Base-by-base conservation (phyloP, 1,139 yeast species). In the Saccharomyces hybrid region DNA sequence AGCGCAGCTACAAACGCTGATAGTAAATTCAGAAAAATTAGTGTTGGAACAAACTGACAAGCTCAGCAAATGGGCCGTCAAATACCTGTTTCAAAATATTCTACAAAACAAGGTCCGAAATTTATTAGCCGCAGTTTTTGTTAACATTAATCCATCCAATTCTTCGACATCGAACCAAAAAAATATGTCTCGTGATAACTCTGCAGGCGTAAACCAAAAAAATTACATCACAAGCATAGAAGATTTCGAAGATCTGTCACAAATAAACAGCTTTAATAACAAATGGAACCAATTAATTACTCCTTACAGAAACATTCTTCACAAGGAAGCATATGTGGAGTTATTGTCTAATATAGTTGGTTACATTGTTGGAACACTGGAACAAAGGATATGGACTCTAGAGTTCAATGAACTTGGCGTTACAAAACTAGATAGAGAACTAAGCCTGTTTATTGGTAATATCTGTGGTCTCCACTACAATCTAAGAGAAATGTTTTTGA, bases 351-450 rank as follows among this genome's bases (percentile, higher is more conserved):
- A 76, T 12, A 72, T 83, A 3, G 83, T 86, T 1, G 79, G 77
- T 77, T 42, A 63, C 74, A 19, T 69, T 76, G 66, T 71, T 83
- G 64, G 78, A 59, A 66, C 83, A 47, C 65, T 88, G 4, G 97
- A 91, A 64, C 78, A 80, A 61, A 83, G 84, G 63, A 74, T 93
- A 47, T 80, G 90, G 80, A 61, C 76, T 3, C 75, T 88, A 48
- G 82, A 82, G 53, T 82, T 89, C 58, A 90, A 88, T 64, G 96
- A 88, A 61, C 73, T 88, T 51, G 98, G 98, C 0, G 84, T 96
- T 0, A 78, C 90, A 38, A 86, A 84, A 60, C 74, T 95, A 52
- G 99, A 95, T 63, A 82, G 88, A 57, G 97, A 91, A 68, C 73
- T 91, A 49, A 83, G 93, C 44, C 76, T 81, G 50, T 78, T 91